Conservation (phyloP, 1,284 basidiomycete species). For the Pascua guehoae region DNA sequence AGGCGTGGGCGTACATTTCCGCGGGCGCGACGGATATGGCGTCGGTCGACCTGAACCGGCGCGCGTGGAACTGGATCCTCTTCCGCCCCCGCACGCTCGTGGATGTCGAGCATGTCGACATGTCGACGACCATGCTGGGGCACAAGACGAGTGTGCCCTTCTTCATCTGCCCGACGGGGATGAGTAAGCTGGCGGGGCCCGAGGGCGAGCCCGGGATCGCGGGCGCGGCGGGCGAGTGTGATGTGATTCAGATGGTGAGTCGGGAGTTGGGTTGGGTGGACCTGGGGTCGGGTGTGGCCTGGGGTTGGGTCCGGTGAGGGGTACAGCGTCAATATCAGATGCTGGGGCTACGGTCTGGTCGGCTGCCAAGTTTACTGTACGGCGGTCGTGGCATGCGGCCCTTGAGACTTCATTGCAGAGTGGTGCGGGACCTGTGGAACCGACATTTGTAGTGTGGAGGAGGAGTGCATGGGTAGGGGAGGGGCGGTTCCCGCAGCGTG, state of each 20-base stretch:
- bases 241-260: constrained; percentile 48
- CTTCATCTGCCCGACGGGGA: constrained; percentile 49
- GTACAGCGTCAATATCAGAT: no score
- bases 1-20: constrained; percentile 49
- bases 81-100: constrained; percentile 47
- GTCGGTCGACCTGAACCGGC: constrained; percentile 41
- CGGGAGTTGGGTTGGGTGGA: no score
- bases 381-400: no score
- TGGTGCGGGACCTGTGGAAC: no score
- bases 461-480: no score
- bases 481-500: no score
- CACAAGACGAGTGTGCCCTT: constrained; percentile 41
- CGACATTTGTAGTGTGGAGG: no score
- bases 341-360: no score
- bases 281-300: no score
- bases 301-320: no score
- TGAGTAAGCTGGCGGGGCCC: constrained; percentile 47
- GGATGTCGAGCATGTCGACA: constrained; percentile 44
- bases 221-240: constrained; percentile 40
- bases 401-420: no score
- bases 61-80: constrained; percentile 43
- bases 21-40: constrained; percentile 47
- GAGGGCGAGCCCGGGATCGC: constrained; percentile 45
- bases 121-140: constrained; percentile 40
- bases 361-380: no score